Evolutionary conservation across 2,329 filamentous ascomycete genomes (phyloP).

Genomic region (Chalaropsis ovoidea): DNA sequence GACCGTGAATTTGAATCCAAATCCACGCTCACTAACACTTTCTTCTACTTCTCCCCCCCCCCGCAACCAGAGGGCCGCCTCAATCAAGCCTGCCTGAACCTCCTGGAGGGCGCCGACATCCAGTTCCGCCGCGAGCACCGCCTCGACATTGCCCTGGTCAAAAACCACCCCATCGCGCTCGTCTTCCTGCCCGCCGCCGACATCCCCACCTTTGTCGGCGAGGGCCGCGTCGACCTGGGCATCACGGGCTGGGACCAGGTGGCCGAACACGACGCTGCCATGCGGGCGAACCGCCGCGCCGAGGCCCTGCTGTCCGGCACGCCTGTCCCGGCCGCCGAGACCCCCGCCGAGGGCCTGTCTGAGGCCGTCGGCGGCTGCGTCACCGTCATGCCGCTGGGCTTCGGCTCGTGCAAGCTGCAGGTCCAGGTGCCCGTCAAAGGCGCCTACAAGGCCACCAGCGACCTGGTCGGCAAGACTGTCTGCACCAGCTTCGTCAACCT

Average conservation of each 20-base stretch:
- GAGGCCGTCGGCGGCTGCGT: constrained; percentile 54
- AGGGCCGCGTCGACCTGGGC: constrained; percentile 84
- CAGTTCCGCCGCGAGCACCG: constrained; percentile 92
- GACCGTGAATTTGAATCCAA: constrained; percentile 1
- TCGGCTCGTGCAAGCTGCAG: constrained; percentile 84
- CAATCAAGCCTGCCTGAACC: constrained; percentile 75
- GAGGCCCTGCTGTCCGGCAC: constrained; percentile 38
- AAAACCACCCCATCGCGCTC: constrained; percentile 90
- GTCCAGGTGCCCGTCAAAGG: constrained; percentile 94
- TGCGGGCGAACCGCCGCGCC: constrained; percentile 41
- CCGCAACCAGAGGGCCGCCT: constrained; percentile 69
- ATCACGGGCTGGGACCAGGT: constrained; percentile 94
- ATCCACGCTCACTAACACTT: constrained; percentile 26
- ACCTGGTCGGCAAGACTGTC: constrained; percentile 84
- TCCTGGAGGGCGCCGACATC: constrained; percentile 87
- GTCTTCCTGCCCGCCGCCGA: constrained; percentile 95
- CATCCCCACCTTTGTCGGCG: constrained; percentile 93
- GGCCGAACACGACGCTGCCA: constrained; percentile 69
- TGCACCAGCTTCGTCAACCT: constrained; percentile 91
- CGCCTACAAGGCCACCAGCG: constrained; percentile 53
- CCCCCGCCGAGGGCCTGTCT: constrained; percentile 33
- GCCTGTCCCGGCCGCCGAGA: constrained; percentile 15
- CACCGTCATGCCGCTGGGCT: constrained; percentile 80
- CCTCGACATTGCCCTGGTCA: constrained; percentile 93
- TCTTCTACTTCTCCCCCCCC: neutral